Percentiles rank a stretch among this genome's conserved stretches.
These are phyloP conservation scores for Phialemonium atrogriseum DNA, from an alignment of 2,329 filamentous ascomycete genomes.

Conservation along the genomic window DNA sequence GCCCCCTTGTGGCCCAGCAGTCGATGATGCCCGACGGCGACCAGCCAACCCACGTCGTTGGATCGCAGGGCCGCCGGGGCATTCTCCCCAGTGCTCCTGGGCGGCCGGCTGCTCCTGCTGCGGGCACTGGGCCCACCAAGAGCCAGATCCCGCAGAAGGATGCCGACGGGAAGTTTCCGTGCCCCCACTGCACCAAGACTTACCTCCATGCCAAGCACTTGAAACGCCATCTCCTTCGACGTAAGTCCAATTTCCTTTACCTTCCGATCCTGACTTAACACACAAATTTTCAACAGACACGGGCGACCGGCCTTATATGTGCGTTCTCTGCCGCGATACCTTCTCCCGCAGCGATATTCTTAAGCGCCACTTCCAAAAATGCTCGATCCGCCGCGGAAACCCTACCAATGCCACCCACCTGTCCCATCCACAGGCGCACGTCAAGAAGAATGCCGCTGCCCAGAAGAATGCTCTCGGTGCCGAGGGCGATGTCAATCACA, in stretches of 20 bases:
- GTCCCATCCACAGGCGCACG: conserved; percentile 82
- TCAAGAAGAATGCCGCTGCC: conserved; percentile 64
- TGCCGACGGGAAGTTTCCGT: conserved; percentile 95
- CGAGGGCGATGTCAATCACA: conserved; percentile 49
- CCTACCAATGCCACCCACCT: conserved; percentile 91
- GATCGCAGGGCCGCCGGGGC: conserved; percentile 84
- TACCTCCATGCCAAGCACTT: conserved; percentile 96
- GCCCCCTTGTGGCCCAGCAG: conserved; percentile 46
- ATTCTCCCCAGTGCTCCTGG: conserved; percentile 88
- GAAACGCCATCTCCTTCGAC: conserved; percentile 90
- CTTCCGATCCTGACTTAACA: conserved; percentile 12
- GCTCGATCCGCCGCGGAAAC: conserved; percentile 91
- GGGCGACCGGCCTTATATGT: conserved; percentile 96
- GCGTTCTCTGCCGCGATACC: conserved; percentile 93
- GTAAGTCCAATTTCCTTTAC: conserved; percentile 53
- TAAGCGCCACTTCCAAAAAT: conserved; percentile 99
- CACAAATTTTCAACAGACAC: conserved; percentile 58
- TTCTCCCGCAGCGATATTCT: conserved; percentile 97
- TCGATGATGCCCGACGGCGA: conserved; percentile 48
- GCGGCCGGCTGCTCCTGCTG: conserved; percentile 65
- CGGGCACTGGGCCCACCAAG: conserved; percentile 63
- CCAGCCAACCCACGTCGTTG: conserved; percentile 83
- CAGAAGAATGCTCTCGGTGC: conserved; percentile 45
- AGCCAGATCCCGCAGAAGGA: conserved; percentile 88
- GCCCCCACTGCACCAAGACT: conserved; percentile 95